Evolutionary conservation across 2,329 filamentous ascomycete genomes (phyloP), one percentile per base, ranked within the genome.

Genomic region (Fusarium nisikadoi): DNA sequence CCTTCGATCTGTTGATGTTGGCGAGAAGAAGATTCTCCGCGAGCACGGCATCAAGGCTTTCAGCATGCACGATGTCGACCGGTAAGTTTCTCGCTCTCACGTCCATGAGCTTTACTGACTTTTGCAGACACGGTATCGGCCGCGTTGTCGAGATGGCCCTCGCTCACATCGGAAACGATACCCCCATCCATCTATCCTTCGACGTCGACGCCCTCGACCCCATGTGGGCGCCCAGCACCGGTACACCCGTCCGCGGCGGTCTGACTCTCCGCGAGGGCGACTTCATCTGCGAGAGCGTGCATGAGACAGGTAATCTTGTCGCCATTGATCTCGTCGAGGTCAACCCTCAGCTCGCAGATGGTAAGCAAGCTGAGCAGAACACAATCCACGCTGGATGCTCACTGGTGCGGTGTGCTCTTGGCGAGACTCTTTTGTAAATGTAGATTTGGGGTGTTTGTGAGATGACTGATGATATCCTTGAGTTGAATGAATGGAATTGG

Each of bases 131-230:
- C 80, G 96, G 96, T 50, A 99, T 99, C 78, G 96, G 96, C 61
- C 92, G 92, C 73, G 94, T 99, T 72, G 94, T 99, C 85, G 96
- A 98, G 79, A 97, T 98, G 95, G 95, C 95, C n/a, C 88, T 99
- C 58, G 95, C 92, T 36, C 95, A 98, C 85, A 97, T 98, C 74
- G 96, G 96, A 76, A 90, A 86, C 78, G 96, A 98, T 81, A 98
- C 95, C 0, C 96, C 96, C 45, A 98, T 99, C 79, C 96, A 99
- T 83, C 89, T 99, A 66, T 97, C 94, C 41, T 98, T 99, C 78
- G 96, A 99, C 80, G 94, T 99, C 75, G 96, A 99, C 81, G 96
- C 95, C 29, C 88, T 98, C 67, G 96, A 99, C 82, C 96, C 96
- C 33, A 92, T 94, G 88, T 98, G 94, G 92, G 96, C 96, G 42